Base-by-base conservation (phyloP, 306 rosid genomes). In the Erythrophleum fordii region DNA sequence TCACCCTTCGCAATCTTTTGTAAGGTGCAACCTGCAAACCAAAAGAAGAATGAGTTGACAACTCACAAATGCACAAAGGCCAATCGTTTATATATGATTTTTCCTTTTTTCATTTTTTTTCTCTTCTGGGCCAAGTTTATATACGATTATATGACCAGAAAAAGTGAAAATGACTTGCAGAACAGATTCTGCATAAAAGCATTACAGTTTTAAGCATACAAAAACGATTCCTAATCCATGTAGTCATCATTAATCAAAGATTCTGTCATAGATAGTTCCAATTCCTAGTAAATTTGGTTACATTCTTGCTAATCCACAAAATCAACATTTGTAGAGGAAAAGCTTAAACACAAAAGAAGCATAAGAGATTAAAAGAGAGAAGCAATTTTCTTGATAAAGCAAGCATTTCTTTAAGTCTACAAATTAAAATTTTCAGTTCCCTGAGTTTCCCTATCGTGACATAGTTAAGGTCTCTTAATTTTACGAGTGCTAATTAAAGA, bases 1-100 rank as follows among this genome's bases (percentile, higher is more conserved):
- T 84, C 75, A 95, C 97, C 75, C 87, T 87, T 77, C 93, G 76
- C 84, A 91, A 67, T 89, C 95, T 85, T 88, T 95, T 95, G 88
- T 85, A 95, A 48, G 95, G 90, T 11, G 99, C 92, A 70, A 95
- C 97, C 99, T 93, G 86, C 78, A 69, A 58, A 62, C 67, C 78
- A 51, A 78, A 14, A 39, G 13, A 59, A 59, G 62, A 62, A 53
- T n/a, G 20, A 59, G 64, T n/a, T 25, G 49, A 41, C 56, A 34
- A n/a, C 34, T 12, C 64, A 23, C 34, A 23, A 23, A 56, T 55
- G 64, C 42, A 72, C 37, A 51, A 17, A 28, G 10, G 25, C 10
- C 5, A 55, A 49, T 39, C 26, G 6, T 35, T 59, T 34, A n/a
- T 4, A 59, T n/a, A 20, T 48, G n/a, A n/a, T n/a, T n/a, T n/a